A percentile compares a stretch with the other conserved stretches of the same genome.
phyloP scores from a whole-genome alignment of 208 protist genomes.

The Novymonas esmeraldas region DNA sequence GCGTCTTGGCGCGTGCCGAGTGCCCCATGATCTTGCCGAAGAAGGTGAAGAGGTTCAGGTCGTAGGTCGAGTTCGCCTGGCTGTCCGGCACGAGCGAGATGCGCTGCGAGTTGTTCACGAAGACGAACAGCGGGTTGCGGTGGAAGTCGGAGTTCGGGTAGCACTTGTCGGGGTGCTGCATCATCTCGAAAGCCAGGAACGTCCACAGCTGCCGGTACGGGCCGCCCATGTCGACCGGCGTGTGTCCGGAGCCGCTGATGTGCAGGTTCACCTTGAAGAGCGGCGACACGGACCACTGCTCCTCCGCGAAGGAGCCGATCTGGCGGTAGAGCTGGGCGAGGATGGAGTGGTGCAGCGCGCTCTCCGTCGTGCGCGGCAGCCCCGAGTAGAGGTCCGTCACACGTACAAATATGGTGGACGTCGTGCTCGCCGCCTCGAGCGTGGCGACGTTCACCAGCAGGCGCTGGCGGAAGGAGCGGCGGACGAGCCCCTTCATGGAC shows the following conservation, averaged over 20 bases:
- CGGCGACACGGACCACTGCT: constrained; percentile 65
- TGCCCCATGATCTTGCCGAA: constrained; percentile 92
- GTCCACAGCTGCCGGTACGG: constrained; percentile 92
- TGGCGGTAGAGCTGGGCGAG: constrained; percentile 89
- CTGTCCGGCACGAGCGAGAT: constrained; percentile 85
- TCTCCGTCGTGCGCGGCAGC: constrained; percentile 72
- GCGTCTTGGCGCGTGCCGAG: constrained; percentile 60
- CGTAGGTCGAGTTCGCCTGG: constrained; percentile 66
- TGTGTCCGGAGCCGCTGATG: constrained; percentile 73
- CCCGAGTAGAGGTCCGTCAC: constrained; percentile 78
- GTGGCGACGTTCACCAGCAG: constrained; percentile 76
- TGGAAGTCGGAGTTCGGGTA: constrained; percentile 86
- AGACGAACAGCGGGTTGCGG: constrained; percentile 86
- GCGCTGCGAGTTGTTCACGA: constrained; percentile 85
- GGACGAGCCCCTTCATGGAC: constrained; percentile 82
- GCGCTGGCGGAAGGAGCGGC: constrained; percentile 71
- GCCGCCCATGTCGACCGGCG: constrained; percentile 87
- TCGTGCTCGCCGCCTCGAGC: constrained; percentile 46
- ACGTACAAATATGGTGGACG: constrained; percentile 67
- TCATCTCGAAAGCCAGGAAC: constrained; percentile 86
- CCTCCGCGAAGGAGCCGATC: constrained; percentile 72
- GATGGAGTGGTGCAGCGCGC: constrained; percentile 79
- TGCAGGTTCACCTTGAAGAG: constrained; percentile 88
- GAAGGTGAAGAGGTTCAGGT: constrained; percentile 86
- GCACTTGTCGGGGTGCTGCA: constrained; percentile 86